Base-by-base conservation (phyloP, 2,329 filamentous ascomycete species). In the Verticillium isaacii region DNA sequence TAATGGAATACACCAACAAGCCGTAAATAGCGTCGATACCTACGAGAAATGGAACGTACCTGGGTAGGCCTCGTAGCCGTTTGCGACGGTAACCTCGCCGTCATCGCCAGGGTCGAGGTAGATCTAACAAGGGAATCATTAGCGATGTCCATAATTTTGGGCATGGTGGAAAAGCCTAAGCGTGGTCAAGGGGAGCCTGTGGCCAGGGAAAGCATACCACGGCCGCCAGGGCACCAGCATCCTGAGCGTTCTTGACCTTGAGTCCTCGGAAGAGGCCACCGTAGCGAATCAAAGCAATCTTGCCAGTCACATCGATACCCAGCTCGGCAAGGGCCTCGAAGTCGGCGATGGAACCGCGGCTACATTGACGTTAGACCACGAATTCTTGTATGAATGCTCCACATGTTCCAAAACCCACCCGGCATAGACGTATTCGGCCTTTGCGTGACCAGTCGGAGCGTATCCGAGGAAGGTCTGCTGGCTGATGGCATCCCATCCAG, bases 391-490 rank as follows among this genome's bases (percentile, higher is more conserved):
- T 5, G 14, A 11, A 36, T 14, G 8, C 2, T 29, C 14, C 19
- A n/a, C n/a, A 14, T 32, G 3, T 36, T 9, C 45, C 12, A 0
- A n/a, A 5, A 60, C 71, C 60, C 55, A 91, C 72, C 93, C 93
- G 61, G 86, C 88, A 70, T 88, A 96, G 17, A 93, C 87, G 66
- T 88, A 93, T 64, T 86, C 85, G 1, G 86, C 90, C 0, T 89
- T 91, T 15, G 90, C 90, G 70, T 91, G 91, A 0, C 92, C 92
- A 37, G 80, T 89, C 0, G 91, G 91, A 1, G 90, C 92, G 71
- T 95, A 96, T 12, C 91, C 92, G 66, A 95, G 89, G 75, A 94
- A 96, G 0, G 88, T 91, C 6, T 91, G 91, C 25, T 93, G 82
- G 32, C 89, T 81, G 32, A 59, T 54, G 64, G 91, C 83, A 6